Base-by-base conservation (phyloP, 306 rosid genomes). In the Oemleria cerasiformis region DNA sequence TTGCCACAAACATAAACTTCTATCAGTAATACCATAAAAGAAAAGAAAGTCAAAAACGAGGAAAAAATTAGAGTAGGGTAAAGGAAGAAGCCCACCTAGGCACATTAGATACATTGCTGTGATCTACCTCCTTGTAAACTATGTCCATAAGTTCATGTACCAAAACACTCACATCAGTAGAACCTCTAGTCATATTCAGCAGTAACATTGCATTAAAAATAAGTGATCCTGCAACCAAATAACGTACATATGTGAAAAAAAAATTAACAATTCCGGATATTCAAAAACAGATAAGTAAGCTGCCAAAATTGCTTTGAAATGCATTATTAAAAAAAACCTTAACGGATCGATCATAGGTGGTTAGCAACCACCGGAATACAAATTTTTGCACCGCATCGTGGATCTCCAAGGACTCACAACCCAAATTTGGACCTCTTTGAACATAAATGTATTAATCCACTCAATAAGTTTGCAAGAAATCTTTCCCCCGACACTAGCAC, bases 391-490 rank as follows among this genome's bases (percentile, higher is more conserved):
- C n/a, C n/a, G n/a, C n/a, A n/a, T n/a, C n/a, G n/a, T n/a, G n/a
- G n/a, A n/a, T n/a, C n/a, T n/a, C n/a, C n/a, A n/a, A n/a, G n/a
- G n/a, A n/a, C n/a, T n/a, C n/a, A n/a, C n/a, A n/a, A n/a, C n/a
- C n/a, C n/a, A n/a, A n/a, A n/a, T n/a, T n/a, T n/a, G n/a, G n/a
- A 97, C 97, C 80, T 93, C 97, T 83, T 88, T 91, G 73, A 87
- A 83, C 85, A 93, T 82, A 80, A 81, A 88, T 65, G 84, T 79
- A 81, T 93, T 93, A 45, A 91, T 79, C 69, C 98, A 93, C 79
- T 93, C 98, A 77, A 93, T 68, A 75, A 93, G 86, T 80, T 91
- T 93, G 69, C 94, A 97, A 41, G 97, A 80, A 65, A 87, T 71
- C 85, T 88, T 93, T 47, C 96, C 91, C 76, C 91, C 97, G 58